Base-by-base conservation (phyloP, 768 basidiomycete species). In the Boletellus sp. region DNA sequence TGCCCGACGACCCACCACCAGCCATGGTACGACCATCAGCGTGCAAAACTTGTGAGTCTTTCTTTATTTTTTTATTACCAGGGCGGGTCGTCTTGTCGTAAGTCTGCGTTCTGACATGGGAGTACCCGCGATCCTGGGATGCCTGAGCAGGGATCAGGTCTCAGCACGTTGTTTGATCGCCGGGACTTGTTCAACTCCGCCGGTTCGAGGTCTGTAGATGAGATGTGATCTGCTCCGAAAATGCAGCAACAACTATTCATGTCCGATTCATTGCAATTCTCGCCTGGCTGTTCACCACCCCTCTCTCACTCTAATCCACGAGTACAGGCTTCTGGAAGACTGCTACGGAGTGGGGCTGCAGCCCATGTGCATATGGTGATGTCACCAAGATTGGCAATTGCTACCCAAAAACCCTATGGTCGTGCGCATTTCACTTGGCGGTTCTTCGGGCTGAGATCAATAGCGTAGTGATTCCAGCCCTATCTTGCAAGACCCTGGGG, bases 231-330 rank as follows among this genome's bases (percentile, higher is more conserved):
- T 45, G 20, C 20, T 24, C n/a, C 31, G 13, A 36, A 20, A 13
- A 35, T 20, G 20, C 31, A 33, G 15, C 10, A 28, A 42, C 33
- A 19, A 17, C 34, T 6, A 41, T 28, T 28, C 23, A 17, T 26
- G 34, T 47, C 34, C 20, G 41, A 32, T 28, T 37, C 35, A 19
- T 43, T 17, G 42, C 50, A 23, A 32, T 17, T 38, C 39, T 38
- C 20, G 22, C 28, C 28, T 28, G 9, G 28, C 28, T 10, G 28
- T 11, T 28, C 7, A 28, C 26, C 20, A 13, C 38, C 15, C 37
- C 22, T 11, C 26, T 47, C 39, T 19, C 15, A 50, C 33, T 57
- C 53, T 55, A 54, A 50, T 32, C 40, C 56, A 52, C 50, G 48
- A 42, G 28, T 24, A 36, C 32, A 12, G 15, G n/a, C 41, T 57